These are phyloP conservation scores for Fusarium albosuccineum DNA, from an alignment of 2,329 filamentous ascomycete genomes.

Conservation along the genomic window DNA sequence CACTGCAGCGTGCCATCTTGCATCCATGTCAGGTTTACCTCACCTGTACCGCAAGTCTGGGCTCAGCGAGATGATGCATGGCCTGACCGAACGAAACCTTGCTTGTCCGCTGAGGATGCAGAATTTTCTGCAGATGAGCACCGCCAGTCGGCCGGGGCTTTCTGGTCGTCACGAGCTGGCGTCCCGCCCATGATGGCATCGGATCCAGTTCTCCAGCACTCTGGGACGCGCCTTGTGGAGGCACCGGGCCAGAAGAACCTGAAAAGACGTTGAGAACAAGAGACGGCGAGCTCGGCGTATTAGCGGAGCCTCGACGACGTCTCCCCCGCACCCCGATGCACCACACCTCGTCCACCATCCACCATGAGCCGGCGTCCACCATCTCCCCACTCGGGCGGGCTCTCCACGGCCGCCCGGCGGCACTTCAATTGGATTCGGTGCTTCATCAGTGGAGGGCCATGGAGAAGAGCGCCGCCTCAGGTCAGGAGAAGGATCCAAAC, in stretches of 20 bases:
- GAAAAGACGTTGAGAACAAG: constrained; percentile 33
- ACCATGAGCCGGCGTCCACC: constrained; percentile 20
- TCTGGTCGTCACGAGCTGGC: constrained; percentile 11
- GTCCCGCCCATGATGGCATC: constrained; percentile 29
- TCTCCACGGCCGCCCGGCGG: constrained; percentile 39
- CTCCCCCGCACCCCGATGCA: constrained; percentile 45
- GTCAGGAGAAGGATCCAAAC: constrained; percentile 25
- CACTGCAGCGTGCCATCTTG: constrained; percentile 17
- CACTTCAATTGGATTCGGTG: constrained; percentile 35
- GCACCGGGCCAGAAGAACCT: constrained; percentile 16
- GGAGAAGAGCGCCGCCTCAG: constrained; percentile 24
- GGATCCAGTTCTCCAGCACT: constrained; percentile 2
- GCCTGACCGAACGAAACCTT: constrained; percentile 41
- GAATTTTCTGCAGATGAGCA: background rate
- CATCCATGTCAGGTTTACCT: constrained; percentile 33
- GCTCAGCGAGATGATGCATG: constrained; percentile 40
- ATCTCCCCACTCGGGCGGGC: constrained; percentile 39
- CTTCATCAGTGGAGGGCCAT: constrained; percentile 16
- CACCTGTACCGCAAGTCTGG: constrained; percentile 36
- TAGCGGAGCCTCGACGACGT: constrained; percentile 44
- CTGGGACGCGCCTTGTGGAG: constrained; percentile 14
- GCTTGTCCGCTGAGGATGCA: constrained; percentile 14
- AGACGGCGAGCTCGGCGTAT: constrained; percentile 45
- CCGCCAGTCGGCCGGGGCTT: constrained; percentile 1
- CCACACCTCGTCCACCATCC: constrained; percentile 25